These are phyloP conservation scores for Penicillium sp. DNA, from an alignment of 2,329 filamentous ascomycete species.

Conservation along the genomic window DNA sequence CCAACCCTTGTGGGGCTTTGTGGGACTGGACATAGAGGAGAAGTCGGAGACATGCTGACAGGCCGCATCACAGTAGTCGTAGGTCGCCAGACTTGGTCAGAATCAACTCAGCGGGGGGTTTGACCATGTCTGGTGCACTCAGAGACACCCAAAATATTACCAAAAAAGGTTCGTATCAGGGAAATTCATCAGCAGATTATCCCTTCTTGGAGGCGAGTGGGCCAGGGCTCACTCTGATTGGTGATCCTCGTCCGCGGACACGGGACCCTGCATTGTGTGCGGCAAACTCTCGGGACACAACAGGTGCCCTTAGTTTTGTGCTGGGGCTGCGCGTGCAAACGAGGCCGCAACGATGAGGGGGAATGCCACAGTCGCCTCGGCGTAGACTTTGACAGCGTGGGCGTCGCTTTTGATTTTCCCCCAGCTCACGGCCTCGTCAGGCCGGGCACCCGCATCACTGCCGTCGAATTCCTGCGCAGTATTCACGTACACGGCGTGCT, in stretches of 20 bases:
- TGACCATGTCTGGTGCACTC: neutral
- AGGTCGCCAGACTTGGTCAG: neutral
- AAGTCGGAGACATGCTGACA: neutral
- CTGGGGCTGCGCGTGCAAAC: slow-evolving; percentile 51
- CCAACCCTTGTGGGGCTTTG: neutral
- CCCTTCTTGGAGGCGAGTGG: neutral
- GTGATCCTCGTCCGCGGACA: neutral
- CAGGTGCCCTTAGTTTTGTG: neutral
- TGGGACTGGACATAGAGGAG: neutral
- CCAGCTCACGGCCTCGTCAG: slow-evolving; percentile 97
- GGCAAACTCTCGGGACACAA: neutral
- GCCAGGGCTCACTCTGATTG: neutral
- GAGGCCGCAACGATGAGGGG: slow-evolving; percentile 67
- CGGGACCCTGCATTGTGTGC: slow-evolving; percentile 9
- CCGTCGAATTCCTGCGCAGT: slow-evolving; percentile 97
- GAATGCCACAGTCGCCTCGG: slow-evolving; percentile 67
- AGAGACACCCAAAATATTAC: neutral
- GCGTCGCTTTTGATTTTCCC: slow-evolving; percentile 93
- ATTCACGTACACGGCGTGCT: slow-evolving; percentile 96
- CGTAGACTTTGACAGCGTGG: slow-evolving; percentile 80
- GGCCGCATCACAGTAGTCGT: neutral
- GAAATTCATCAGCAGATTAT: neutral
- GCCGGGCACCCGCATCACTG: slow-evolving; percentile 89
- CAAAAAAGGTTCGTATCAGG: neutral
- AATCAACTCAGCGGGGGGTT: neutral